These are phyloP conservation scores for Lolium multiflorum DNA, from an alignment of 176 grass and related monocot species.

Conservation along the genomic window DNA sequence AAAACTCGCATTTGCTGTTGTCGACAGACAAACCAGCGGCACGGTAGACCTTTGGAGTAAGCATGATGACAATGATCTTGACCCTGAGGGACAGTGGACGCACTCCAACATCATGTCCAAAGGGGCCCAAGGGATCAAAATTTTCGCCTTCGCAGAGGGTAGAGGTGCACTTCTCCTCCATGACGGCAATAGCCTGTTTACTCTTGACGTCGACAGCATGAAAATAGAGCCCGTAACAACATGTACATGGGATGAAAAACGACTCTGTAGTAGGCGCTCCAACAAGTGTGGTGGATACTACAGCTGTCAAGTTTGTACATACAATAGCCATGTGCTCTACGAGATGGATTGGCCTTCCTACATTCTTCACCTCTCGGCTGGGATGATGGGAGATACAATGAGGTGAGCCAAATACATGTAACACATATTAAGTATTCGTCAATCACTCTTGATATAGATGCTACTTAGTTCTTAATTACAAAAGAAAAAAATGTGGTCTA, in stretches of 20 bases:
- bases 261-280: too few relatives aligned
- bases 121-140: background rate
- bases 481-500: too few relatives aligned
- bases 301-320: background rate
- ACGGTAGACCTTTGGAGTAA: background rate
- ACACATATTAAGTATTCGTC: background rate
- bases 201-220: background rate
- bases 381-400: background rate
- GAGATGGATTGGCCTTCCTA: background rate
- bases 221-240: background rate
- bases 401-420: background rate
- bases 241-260: background rate
- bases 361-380: background rate
- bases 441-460: too few relatives aligned
- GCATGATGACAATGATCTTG: too few relatives aligned
- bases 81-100: background rate
- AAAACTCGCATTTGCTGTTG: background rate
- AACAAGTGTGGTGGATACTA: background rate
- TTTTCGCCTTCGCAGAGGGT: background rate
- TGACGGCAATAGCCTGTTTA: background rate
- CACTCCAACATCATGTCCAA: background rate
- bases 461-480: too few relatives aligned
- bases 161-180: background rate
- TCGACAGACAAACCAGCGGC: background rate
- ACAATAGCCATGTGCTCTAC: background rate